phyloP scores from a whole-genome alignment of 495 filamentous ascomycete genomes.

The Neurospora sp. region DNA sequence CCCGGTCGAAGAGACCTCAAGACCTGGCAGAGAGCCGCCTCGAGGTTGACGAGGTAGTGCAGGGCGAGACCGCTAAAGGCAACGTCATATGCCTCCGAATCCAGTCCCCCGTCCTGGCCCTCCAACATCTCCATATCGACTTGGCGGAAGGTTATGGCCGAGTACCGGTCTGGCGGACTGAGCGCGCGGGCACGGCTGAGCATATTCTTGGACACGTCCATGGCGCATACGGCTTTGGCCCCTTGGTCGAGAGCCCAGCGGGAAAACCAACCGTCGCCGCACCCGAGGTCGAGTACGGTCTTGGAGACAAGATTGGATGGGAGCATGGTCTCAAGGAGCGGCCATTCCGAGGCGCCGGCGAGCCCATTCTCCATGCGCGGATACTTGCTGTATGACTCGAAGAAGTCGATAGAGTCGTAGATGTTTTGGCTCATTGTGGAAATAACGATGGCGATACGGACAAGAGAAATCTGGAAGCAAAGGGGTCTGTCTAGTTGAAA shows the following conservation, averaged over 20 bases:
- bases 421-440: constrained; percentile 26
- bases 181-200: constrained; percentile 18
- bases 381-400: constrained; percentile 25
- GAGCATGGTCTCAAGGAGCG: constrained; percentile 17
- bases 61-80: constrained; percentile 28
- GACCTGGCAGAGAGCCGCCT: neutral
- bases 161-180: constrained; percentile 10
- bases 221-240: constrained; percentile 17
- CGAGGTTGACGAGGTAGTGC: constrained; percentile 24
- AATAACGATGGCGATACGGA: neutral
- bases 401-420: constrained; percentile 25
- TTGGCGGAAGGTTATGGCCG: constrained; percentile 16
- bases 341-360: constrained; percentile 25
- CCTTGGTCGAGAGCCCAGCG: constrained; percentile 22
- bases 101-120: neutral
- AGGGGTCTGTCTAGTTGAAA: neutral
- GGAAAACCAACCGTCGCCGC: constrained; percentile 29
- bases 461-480: neutral
- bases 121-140: constrained; percentile 18
- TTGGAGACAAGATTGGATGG: constrained; percentile 12
- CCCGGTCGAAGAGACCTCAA: neutral
- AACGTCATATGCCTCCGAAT: constrained; percentile 16
- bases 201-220: constrained; percentile 31
- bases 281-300: constrained; percentile 26
- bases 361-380: constrained; percentile 15